Conservation (phyloP, 805 yeast genomes). For the Candida taoyuanica region DNA sequence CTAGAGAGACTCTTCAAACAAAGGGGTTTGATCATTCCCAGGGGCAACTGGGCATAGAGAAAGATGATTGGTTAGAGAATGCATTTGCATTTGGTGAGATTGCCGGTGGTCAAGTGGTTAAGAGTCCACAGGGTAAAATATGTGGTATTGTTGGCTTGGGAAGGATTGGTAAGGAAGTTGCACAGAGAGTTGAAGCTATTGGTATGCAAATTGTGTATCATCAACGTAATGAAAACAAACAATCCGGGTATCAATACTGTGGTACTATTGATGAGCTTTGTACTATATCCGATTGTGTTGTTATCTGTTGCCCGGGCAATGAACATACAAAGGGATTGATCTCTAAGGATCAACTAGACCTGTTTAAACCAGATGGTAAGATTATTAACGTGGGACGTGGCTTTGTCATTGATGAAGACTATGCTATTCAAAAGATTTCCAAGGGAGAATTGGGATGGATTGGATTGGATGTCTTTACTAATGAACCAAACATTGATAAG, state of each 20-base stretch:
- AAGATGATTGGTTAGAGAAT: constrained; percentile 15
- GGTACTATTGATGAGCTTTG: constrained; percentile 31
- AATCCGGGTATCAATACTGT: constrained; percentile 32
- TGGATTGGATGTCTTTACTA: constrained; percentile 57
- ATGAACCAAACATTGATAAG: constrained; percentile 43
- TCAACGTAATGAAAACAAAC: constrained; percentile 41
- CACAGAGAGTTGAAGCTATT: constrained; percentile 41
- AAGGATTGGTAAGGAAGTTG: constrained; percentile 53
- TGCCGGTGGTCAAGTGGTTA: constrained; percentile 32
- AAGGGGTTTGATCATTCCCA: constrained; percentile 21
- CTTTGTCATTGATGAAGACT: constrained; percentile 43
- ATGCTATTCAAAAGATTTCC: constrained; percentile 35
- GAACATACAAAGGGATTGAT: constrained; percentile 47
- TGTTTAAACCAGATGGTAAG: constrained; percentile 37
- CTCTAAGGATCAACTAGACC: constrained; percentile 35
- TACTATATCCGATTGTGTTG: constrained; percentile 44
- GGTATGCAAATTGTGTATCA: constrained; percentile 59
- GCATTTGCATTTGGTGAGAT: constrained; percentile 36
- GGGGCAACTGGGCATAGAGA: constrained; percentile 31
- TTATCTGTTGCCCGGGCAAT: constrained; percentile 55
- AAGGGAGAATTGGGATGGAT: constrained; percentile 47
- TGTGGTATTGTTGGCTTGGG: constrained; percentile 61
- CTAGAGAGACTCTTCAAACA: constrained; percentile 36
- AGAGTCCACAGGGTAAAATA: constrained; percentile 43
- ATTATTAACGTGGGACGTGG: constrained; percentile 63